These are phyloP conservation scores for Thermothelomyces thermophilus DNA, from an alignment of 2,329 filamentous ascomycete species.

Conservation along the genomic window DNA sequence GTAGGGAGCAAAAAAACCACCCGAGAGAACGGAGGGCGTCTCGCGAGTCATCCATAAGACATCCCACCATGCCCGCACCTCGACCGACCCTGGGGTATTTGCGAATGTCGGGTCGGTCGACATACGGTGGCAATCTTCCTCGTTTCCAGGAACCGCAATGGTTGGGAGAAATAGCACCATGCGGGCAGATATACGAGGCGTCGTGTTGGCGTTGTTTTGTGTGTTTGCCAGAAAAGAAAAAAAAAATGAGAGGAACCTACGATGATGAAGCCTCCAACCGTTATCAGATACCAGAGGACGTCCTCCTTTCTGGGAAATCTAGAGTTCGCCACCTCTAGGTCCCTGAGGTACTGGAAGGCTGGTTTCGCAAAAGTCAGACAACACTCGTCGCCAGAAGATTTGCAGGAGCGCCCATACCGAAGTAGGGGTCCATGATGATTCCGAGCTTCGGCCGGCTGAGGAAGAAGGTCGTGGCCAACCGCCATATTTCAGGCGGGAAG, in stretches of 20 bases:
- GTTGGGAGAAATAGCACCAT: conserved; percentile 55
- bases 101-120: conserved; percentile 59
- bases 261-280: conserved; percentile 64
- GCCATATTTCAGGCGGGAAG: conserved; percentile 43
- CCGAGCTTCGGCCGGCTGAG: conserved; percentile 35
- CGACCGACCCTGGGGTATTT: conserved; percentile 47
- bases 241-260: conserved; percentile 52
- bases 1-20: conserved; percentile 59
- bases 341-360: conserved; percentile 68
- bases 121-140: conserved; percentile 72
- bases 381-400: conserved; percentile 14
- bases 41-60: conserved; percentile 62
- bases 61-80: conserved; percentile 71
- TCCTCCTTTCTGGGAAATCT: conserved; percentile 72
- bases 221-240: conserved; percentile 5
- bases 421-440: conserved; percentile 69
- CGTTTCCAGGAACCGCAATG: conserved; percentile 79
- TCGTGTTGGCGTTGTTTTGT: too few relatives aligned
- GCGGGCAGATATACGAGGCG: conserved; percentile 66
- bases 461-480: conserved; percentile 38
- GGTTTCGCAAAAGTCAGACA: conserved; percentile 16
- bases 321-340: conserved; percentile 63
- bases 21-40: conserved; percentile 50
- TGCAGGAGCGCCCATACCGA: conserved; percentile 41
- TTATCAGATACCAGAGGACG: conserved; percentile 72